phyloP scores from a whole-genome alignment of 1,284 basidiomycete species.

The Marasmius sp. region DNA sequence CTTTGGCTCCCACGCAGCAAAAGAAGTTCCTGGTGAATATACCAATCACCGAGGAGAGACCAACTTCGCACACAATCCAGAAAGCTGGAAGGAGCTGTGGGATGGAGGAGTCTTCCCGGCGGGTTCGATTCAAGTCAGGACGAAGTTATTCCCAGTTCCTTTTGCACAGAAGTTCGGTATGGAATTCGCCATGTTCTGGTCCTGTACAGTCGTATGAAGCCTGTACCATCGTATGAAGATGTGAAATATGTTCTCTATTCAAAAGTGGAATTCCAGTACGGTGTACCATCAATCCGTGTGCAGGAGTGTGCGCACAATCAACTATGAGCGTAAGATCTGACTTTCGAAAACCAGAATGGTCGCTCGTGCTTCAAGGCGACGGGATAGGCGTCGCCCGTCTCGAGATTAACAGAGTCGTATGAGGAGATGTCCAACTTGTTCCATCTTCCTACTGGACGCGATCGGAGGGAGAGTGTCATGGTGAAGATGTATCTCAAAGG shows the following conservation, averaged over 20 bases:
- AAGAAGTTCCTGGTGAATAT: slow-evolving; percentile 6
- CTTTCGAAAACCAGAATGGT: slow-evolving; percentile 92
- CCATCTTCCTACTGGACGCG: slow-evolving; percentile 83
- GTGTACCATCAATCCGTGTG: no score
- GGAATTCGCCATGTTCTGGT: neutral
- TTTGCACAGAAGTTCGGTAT: neutral
- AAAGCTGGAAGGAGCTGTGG: slow-evolving; percentile 44
- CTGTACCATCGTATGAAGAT: neutral
- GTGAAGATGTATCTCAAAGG: slow-evolving; percentile 73
- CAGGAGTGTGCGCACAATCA: neutral
- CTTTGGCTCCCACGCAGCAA: slow-evolving; percentile 29
- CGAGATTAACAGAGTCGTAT: slow-evolving; percentile 76
- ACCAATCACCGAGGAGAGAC: slow-evolving; percentile 11
- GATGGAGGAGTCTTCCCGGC: slow-evolving; percentile 36
- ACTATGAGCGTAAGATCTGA: slow-evolving; percentile 46
- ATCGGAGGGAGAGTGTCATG: slow-evolving; percentile 81
- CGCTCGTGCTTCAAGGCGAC: slow-evolving; percentile 81
- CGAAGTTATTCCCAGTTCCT: slow-evolving; percentile 12
- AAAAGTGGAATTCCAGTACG: no score
- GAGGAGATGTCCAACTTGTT: slow-evolving; percentile 80
- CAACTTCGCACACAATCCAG: slow-evolving; percentile 33
- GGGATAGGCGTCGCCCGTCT: slow-evolving; percentile 72
- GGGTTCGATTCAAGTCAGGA: slow-evolving; percentile 35
- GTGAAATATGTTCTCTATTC: no score
- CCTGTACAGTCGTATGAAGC: neutral